Base-by-base conservation (phyloP, 768 basidiomycete genomes). In the Amanita rubescens region DNA sequence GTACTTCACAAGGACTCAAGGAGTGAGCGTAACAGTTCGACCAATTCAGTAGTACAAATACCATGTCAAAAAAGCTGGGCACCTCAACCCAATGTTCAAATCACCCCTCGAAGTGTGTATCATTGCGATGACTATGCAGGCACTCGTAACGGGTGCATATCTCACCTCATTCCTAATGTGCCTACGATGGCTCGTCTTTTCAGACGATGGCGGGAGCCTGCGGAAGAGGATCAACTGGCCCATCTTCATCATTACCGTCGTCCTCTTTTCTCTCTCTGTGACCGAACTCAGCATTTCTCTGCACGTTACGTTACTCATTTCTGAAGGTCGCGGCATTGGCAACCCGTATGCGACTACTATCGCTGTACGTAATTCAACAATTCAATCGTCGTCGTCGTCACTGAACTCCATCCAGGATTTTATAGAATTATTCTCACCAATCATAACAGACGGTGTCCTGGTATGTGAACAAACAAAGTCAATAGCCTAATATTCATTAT, bases 141-240 rank as follows among this genome's bases (percentile, higher is more conserved):
- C 51, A 22, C 37, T 22, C 11, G 12, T 53, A n/a, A 35, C 19
- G 14, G 51, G 51, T 10, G 15, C 45, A 12, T 53, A 53, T 32
- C 14, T 53, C 44, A 12, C 33, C 42, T 45, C 51, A 5, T 46
- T 53, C 14, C 24, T 53, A 5, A 34, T 32, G 11, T 53, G 51
- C 44, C 34, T 44, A 9, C 14, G 42, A 15, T 53, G 51, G 51
- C 43, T 45, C 14, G 2, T 25, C 11, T 53, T 35, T 17, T 12
- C 19, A 10, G 30, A 37, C 22, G 42, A 45, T 10, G 43, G 43
- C 51, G 32, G 32, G 51, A 45, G 12, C 19, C 5, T 24, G 15
- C 42, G 33, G 7, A 53, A 53, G 27, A 12, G 25, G 7, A 44
- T 46, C 32, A 25, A 45, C n/a, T 53, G 43, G 51, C 22, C 25